Conservation (phyloP, 345 rosid genomes). For the Eucalyptus melliodora region DNA sequence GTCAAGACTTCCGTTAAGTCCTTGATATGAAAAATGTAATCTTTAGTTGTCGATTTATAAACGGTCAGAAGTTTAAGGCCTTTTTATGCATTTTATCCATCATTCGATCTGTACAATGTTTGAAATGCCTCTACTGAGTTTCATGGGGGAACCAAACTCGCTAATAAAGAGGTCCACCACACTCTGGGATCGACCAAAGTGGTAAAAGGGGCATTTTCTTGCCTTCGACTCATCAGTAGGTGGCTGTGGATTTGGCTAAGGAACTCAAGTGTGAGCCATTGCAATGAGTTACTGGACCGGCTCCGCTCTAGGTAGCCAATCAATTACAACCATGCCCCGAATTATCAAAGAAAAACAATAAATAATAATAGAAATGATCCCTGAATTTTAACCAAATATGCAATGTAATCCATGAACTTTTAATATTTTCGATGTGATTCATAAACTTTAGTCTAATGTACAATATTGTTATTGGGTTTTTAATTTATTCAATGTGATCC, state of each 20-base stretch:
- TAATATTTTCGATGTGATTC: rapidly evolving
- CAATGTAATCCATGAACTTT: rapidly evolving
- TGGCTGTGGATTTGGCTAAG: neutral
- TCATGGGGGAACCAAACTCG: neutral
- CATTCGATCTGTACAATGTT: neutral
- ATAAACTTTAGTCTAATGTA: rapidly evolving
- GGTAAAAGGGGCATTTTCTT: neutral
- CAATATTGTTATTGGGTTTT: rapidly evolving
- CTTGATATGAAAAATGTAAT: rapidly evolving
- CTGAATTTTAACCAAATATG: rapidly evolving
- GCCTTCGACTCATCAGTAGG: neutral
- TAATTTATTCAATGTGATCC: too few relatives aligned
- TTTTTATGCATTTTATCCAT: neutral
- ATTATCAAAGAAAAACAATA: neutral
- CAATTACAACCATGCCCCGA: rapidly evolving
- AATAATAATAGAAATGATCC: rapidly evolving
- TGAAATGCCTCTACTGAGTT: neutral
- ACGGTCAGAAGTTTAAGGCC: neutral
- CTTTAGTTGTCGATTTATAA: neutral
- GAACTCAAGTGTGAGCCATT: neutral
- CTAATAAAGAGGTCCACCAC: neutral
- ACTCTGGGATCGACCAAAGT: neutral
- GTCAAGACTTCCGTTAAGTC: neutral
- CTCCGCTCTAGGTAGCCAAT: neutral
- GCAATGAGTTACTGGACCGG: neutral